These are phyloP conservation scores for Monilinia fructigena DNA, from an alignment of 2,329 filamentous ascomycete species.

Conservation along the genomic window DNA sequence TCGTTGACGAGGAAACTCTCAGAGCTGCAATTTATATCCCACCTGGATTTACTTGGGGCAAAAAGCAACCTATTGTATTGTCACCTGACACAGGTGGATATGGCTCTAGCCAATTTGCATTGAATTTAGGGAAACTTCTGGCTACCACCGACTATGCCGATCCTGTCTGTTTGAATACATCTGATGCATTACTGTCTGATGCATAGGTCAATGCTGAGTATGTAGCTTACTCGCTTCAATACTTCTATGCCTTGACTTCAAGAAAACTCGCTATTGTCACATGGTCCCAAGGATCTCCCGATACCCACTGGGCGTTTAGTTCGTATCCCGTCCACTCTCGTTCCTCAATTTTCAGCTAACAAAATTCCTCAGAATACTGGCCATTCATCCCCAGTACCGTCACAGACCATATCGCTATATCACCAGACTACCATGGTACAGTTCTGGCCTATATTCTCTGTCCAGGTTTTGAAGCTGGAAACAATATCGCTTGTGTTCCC, in stretches of 20 bases:
- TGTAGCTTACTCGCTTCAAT: conserved; percentile 58
- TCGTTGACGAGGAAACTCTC: conserved; percentile 47
- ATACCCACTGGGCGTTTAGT: conserved; percentile 55
- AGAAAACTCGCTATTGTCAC: conserved; percentile 48
- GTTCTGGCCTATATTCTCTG: conserved; percentile 40
- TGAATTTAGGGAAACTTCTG: conserved; percentile 51
- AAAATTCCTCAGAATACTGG: conserved; percentile 47
- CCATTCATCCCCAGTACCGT: conserved; percentile 48
- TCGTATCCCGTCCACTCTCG: neutral
- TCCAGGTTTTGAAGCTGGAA: conserved; percentile 22
- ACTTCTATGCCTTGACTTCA: conserved; percentile 45
- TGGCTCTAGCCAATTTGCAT: conserved; percentile 41
- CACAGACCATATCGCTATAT: conserved; percentile 52
- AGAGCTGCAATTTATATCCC: conserved; percentile 55
- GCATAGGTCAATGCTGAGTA: conserved; percentile 54
- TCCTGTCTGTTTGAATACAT: conserved; percentile 57
- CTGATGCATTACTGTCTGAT: conserved; percentile 48
- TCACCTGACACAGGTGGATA: conserved; percentile 53
- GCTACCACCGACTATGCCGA: conserved; percentile 46
- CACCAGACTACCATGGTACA: conserved; percentile 54
- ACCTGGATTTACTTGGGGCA: conserved; percentile 47
- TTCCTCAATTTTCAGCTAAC: neutral
- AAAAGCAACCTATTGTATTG: conserved; percentile 50
- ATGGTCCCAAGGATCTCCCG: conserved; percentile 56
- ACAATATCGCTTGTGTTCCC: conserved; percentile 4